phyloP scores from a whole-genome alignment of 257 asterid genomes.

The Solanum commersonii region DNA sequence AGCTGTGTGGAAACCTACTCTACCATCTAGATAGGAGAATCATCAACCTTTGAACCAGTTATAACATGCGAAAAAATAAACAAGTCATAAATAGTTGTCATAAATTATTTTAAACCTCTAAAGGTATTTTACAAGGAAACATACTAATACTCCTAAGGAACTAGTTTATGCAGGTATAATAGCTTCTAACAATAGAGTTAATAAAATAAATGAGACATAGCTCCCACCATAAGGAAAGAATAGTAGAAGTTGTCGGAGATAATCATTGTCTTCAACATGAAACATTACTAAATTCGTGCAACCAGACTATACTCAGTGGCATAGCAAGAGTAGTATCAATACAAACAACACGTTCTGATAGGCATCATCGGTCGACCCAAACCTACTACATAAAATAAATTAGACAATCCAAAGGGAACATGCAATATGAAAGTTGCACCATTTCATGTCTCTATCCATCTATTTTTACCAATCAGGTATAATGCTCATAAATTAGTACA shows the following conservation, averaged over 20 bases:
- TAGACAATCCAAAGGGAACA: rapidly evolving
- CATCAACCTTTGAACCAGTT: neutral
- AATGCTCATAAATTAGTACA: neutral
- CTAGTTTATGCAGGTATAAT: no score
- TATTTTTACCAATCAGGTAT: neutral
- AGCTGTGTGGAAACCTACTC: neutral
- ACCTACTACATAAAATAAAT: no score
- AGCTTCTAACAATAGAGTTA: no score
- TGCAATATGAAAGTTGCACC: neutral
- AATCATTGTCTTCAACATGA: no score
- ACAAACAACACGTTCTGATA: rapidly evolving
- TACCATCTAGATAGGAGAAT: neutral
- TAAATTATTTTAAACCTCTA: neutral
- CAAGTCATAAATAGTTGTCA: neutral
- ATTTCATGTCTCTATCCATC: neutral
- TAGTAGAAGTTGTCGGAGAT: neutral
- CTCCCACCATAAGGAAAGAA: neutral
- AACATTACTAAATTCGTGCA: no score
- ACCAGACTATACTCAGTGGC: neutral
- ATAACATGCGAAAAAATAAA: neutral
- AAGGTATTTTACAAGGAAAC: neutral
- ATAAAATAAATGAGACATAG: neutral
- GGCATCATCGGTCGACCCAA: rapidly evolving
- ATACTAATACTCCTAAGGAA: neutral
- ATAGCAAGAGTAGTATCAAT: neutral